Evolutionary conservation across 306 rosid genomes (phyloP).

Genomic region (Rosa persica): DNA sequence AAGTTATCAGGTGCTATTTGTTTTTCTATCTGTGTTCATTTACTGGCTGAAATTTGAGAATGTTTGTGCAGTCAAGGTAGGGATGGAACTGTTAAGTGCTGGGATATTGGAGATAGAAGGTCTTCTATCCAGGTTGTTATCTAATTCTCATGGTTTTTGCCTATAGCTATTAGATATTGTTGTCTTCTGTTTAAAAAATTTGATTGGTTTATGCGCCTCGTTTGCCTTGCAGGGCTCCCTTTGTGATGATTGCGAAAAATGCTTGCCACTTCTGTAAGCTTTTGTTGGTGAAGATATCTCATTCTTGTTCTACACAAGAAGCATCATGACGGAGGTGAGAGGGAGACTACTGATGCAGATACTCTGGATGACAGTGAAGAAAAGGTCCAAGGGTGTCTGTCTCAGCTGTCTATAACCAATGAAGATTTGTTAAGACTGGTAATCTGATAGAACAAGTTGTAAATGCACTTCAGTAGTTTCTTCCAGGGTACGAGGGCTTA

Average conservation of each 20-base stretch:
- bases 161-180: neutral
- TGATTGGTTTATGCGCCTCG: too few relatives aligned
- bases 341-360: conserved; percentile 28
- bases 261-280: conserved; percentile 91
- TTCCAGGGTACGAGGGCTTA: neutral
- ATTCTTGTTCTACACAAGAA: conserved; percentile 30
- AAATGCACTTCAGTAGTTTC: neutral
- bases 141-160: conserved; percentile 2
- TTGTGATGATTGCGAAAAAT: conserved; percentile 66
- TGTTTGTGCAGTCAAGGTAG: conserved; percentile 79
- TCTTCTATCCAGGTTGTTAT: conserved; percentile 67
- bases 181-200: neutral
- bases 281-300: conserved; percentile 58
- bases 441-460: neutral
- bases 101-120: conserved; percentile 72
- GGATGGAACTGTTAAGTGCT: conserved; percentile 90
- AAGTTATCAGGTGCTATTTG: conserved; percentile 62
- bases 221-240: conserved; percentile 51
- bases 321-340: conserved; percentile 24
- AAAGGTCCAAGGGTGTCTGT: conserved; percentile 26
- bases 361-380: conserved; percentile 25
- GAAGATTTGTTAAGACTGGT: conserved; percentile 49
- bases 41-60: neutral
- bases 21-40: neutral
- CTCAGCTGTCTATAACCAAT: conserved; percentile 28